A percentile compares a stretch with the other conserved stretches of the same genome.
Evolutionary conservation across 139 green algal genomes (phyloP).

Genomic region (Tetraselmis striata): DNA sequence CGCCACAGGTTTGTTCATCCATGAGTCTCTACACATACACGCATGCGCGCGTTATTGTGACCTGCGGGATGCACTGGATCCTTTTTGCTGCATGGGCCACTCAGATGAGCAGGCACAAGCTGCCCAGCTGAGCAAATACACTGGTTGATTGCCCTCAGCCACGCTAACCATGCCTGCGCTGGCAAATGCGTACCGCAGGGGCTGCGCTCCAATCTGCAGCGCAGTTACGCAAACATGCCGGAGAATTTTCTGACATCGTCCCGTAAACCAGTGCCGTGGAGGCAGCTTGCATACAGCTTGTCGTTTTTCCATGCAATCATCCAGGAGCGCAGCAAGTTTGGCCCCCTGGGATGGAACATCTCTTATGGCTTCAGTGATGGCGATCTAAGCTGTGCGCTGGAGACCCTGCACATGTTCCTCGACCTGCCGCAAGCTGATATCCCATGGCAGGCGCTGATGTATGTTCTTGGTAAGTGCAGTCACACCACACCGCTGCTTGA

Average conservation of each 20-base stretch:
- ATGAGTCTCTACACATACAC: too few relatives aligned
- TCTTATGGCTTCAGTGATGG: constrained; percentile 78
- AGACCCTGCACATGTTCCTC: constrained; percentile 74
- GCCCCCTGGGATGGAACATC: constrained; percentile 85
- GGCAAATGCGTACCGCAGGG: too few relatives aligned
- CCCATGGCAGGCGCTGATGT: constrained; percentile 74
- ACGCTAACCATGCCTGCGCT: too few relatives aligned
- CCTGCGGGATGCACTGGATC: too few relatives aligned
- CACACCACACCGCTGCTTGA: too few relatives aligned
- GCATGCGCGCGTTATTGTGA: too few relatives aligned
- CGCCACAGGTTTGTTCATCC: neutral
- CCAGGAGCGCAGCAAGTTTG: constrained; percentile 83
- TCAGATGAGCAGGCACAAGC: too few relatives aligned
- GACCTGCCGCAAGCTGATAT: constrained; percentile 39
- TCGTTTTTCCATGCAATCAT: constrained; percentile 73
- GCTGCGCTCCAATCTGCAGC: neutral
- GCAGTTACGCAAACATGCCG: neutral
- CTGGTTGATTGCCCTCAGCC: too few relatives aligned
- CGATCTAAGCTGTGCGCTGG: constrained; percentile 46
- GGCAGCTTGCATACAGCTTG: constrained; percentile 58
- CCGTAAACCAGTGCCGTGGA: constrained; percentile 43
- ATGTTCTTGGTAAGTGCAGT: constrained; percentile 58
- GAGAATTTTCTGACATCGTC: constrained; percentile 14
- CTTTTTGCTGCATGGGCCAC: too few relatives aligned
- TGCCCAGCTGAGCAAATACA: too few relatives aligned